These are phyloP conservation scores for Ambrosiella cleistominuta DNA, from an alignment of 2,329 filamentous ascomycete species.

Conservation along the genomic window DNA sequence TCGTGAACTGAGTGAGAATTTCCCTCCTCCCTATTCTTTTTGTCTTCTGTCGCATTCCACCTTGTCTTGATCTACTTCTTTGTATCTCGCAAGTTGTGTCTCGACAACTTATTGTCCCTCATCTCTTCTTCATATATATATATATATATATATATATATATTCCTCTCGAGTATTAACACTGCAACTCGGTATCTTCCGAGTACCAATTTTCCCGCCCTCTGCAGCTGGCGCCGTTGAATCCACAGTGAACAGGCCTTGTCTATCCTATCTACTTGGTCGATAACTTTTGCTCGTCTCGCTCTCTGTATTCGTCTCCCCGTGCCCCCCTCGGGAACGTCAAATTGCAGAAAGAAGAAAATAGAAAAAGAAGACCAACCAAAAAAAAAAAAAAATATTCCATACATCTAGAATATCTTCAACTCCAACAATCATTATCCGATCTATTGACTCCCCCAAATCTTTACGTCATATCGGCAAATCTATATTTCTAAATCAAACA, in stretches of 20 bases:
- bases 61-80: neutral
- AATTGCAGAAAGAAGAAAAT: too few species aligned
- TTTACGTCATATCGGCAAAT: neutral
- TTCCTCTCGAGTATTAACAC: neutral
- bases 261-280: neutral
- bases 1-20: neutral
- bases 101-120: neutral
- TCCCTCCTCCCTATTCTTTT: neutral
- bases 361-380: neutral
- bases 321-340: neutral
- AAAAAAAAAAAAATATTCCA: neutral
- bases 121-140: neutral
- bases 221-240: neutral
- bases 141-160: neutral
- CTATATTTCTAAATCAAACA: neutral
- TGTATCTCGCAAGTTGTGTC: neutral
- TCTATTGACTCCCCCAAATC: neutral
- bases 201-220: neutral
- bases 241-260: neutral
- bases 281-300: neutral
- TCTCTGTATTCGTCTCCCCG: neutral
- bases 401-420: neutral
- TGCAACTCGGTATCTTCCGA: neutral
- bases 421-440: neutral
- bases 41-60: neutral